Evolutionary conservation across 352 stramenopile genomes (phyloP).

Genomic region (Phytophthora hibernalis): DNA sequence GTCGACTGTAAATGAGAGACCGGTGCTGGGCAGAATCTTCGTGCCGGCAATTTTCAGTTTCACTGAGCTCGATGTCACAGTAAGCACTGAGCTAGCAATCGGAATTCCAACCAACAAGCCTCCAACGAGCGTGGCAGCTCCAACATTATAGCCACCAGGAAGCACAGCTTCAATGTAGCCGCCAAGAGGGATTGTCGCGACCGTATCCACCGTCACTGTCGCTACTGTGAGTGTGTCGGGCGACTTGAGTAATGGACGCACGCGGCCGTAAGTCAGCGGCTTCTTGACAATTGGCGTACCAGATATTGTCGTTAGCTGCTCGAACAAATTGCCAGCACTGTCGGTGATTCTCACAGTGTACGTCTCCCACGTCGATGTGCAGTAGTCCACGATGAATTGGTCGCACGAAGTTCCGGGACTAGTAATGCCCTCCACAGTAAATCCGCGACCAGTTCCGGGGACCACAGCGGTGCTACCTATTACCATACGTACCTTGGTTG

Average conservation of each 20-base stretch:
- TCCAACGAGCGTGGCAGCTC: constrained; percentile 26
- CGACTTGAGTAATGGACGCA: constrained; percentile 50
- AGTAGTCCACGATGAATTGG: constrained; percentile 68
- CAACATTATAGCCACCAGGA: constrained; percentile 48
- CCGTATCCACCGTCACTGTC: constrained; percentile 50
- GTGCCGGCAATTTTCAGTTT: constrained; percentile 44
- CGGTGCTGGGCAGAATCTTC: constrained; percentile 34
- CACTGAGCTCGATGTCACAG: constrained; percentile 32
- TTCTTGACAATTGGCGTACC: constrained; percentile 78
- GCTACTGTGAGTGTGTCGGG: constrained; percentile 47
- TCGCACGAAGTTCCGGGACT: constrained; percentile 67
- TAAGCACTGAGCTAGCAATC: constrained; percentile 39
- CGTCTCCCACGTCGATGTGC: constrained; percentile 41
- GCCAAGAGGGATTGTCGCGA: constrained; percentile 45
- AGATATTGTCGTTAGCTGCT: constrained; percentile 44
- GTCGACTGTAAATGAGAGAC: constrained; percentile 51
- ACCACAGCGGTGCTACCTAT: constrained; percentile 42
- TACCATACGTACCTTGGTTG: constrained; percentile 34
- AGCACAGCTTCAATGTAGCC: constrained; percentile 63
- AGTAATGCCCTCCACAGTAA: constrained; percentile 54
- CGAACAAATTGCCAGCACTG: constrained; percentile 47
- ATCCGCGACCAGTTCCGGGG: constrained; percentile 44
- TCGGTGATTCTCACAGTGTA: constrained; percentile 57
- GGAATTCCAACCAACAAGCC: constrained; percentile 47
- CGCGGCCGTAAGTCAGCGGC: constrained; percentile 51